Percentiles rank a stretch among this genome's conserved stretches.
Conservation (phyloP, 208 protist species). For the Wallacemonas sp. region DNA sequence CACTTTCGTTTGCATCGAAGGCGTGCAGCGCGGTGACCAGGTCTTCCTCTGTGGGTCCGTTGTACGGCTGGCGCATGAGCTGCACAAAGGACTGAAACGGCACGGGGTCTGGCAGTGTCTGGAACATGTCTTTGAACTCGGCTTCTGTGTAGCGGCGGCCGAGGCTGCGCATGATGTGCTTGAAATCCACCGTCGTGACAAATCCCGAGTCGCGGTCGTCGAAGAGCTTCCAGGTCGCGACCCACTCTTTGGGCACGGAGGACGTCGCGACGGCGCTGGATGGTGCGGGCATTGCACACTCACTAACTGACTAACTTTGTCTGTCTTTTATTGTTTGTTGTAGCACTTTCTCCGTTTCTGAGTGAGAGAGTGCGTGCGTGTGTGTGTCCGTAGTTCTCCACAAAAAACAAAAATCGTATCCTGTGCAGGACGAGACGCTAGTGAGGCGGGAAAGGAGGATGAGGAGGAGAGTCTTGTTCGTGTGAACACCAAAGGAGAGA, state of each 20-base stretch:
- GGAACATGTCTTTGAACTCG: constrained; percentile 83
- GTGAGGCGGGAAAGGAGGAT: too few species aligned
- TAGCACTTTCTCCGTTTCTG: too few species aligned
- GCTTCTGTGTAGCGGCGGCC: constrained; percentile 87
- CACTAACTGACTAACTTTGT: too few species aligned
- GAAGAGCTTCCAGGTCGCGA: constrained; percentile 88
- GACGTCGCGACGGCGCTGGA: not conserved
- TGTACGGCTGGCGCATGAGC: constrained; percentile 89
- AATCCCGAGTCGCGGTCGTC: constrained; percentile 74
- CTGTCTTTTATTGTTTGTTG: too few species aligned
- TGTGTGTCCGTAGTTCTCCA: too few species aligned
- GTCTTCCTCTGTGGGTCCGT: constrained; percentile 86
- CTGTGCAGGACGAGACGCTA: too few species aligned
- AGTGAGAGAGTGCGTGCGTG: too few species aligned
- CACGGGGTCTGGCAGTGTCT: constrained; percentile 58
- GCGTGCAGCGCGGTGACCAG: constrained; percentile 79
- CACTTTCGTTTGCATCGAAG: constrained; percentile 79
- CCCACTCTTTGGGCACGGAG: constrained; percentile 76
- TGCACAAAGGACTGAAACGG: constrained; percentile 68
- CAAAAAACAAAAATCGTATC: too few species aligned
- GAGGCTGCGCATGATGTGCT: constrained; percentile 88
- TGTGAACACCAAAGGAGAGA: too few species aligned
- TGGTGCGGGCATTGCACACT: not conserved
- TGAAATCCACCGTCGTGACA: constrained; percentile 76
- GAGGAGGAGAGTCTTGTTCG: too few species aligned